Conservation (phyloP, 140 eudicot genomes). For the Anethum foeniculum region DNA sequence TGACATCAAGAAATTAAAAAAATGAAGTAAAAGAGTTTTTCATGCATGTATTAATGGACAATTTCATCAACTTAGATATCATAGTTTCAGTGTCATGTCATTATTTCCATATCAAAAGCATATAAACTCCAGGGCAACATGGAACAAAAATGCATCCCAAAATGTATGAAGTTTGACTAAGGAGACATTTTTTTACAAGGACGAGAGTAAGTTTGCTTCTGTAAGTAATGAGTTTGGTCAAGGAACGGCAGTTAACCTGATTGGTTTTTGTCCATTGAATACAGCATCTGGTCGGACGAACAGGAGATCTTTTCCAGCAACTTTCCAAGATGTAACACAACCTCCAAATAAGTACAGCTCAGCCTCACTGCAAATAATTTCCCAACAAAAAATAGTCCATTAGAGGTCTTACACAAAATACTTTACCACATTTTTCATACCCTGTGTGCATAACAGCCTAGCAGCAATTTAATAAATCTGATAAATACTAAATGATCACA, state of each 20-base stretch:
- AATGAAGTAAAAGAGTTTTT: not conserved
- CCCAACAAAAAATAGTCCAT: conserved; percentile 3
- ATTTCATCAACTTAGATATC: not conserved
- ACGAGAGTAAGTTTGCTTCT: not conserved
- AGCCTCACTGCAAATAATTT: conserved; percentile 56
- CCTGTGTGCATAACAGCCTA: not conserved
- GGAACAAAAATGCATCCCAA: not conserved
- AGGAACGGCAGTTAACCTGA: conserved; percentile 45
- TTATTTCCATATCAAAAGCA: not conserved
- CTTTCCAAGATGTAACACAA: conserved; percentile 94
- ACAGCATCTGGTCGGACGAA: conserved; percentile 99
- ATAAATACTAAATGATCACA: not conserved
- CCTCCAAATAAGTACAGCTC: conserved; percentile 90
- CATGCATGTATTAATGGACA: not conserved
- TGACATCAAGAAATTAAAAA: not conserved
- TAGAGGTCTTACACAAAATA: not conserved
- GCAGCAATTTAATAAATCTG: not conserved
- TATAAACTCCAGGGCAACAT: not conserved
- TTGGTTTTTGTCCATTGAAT: conserved; percentile 93
- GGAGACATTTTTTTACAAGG: not conserved
- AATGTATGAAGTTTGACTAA: not conserved
- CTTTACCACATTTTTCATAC: not conserved
- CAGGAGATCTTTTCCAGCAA: conserved; percentile 73
- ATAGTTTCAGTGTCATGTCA: not conserved
- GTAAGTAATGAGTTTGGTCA: not conserved